Evolutionary conservation across 345 rosid genomes (phyloP).

Genomic region (Dipteronia dyeriana): DNA sequence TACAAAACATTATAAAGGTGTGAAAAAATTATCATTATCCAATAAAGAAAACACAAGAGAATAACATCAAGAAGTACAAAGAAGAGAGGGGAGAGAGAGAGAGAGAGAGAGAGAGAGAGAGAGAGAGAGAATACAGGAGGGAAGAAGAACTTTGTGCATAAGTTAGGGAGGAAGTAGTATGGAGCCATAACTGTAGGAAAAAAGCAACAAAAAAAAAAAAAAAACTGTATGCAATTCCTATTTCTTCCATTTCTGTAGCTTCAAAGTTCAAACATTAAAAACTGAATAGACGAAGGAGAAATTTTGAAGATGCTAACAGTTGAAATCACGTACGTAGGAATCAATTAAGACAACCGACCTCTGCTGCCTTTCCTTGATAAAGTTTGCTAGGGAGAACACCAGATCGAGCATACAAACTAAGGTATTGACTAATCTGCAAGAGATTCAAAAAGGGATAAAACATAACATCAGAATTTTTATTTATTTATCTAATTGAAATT

Average conservation of each 20-base stretch:
- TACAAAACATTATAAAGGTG: background rate
- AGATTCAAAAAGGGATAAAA: slow-evolving; percentile 20
- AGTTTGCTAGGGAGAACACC: slow-evolving; percentile 77
- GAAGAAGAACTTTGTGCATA: background rate
- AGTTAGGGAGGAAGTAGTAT: background rate
- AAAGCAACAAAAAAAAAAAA: background rate
- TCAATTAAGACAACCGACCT: slow-evolving; percentile 57
- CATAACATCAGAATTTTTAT: background rate
- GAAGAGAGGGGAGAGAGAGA: background rate
- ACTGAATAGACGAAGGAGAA: background rate
- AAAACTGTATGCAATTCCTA: background rate
- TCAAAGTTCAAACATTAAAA: background rate
- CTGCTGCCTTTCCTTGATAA: slow-evolving; percentile 61
- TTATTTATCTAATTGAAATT: background rate
- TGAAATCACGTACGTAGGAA: background rate
- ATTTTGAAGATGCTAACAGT: background rate
- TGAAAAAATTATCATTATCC: background rate
- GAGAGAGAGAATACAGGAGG: background rate
- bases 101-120: background rate
- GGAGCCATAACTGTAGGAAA: background rate
- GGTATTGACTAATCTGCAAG: slow-evolving; percentile 75
- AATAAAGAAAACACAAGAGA: background rate
- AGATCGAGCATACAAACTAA: slow-evolving; percentile 62
- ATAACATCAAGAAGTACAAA: background rate
- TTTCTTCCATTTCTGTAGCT: background rate